Conservation (phyloP, 2,329 filamentous ascomycete genomes). For the Onygenales sp. region DNA sequence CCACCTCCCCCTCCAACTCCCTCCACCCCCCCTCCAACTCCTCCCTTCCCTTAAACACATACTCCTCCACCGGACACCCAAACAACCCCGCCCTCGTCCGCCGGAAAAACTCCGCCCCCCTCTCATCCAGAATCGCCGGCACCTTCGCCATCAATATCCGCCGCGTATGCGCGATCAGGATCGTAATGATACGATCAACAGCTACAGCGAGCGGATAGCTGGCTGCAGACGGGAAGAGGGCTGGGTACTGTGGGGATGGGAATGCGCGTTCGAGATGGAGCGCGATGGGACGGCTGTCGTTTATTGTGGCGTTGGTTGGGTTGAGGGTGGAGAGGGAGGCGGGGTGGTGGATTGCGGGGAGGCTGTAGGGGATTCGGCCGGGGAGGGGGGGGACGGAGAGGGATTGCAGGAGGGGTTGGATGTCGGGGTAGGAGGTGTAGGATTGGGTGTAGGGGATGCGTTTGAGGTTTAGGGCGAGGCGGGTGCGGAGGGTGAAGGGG, state of each 20-base stretch:
- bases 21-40: conserved; percentile 7
- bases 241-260: conserved; percentile 22
- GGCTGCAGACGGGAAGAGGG: conserved; percentile 23
- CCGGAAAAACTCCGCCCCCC: conserved; percentile 27
- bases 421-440: conserved; percentile 33
- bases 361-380: conserved; percentile 21
- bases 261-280: conserved; percentile 30
- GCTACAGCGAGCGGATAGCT: conserved; percentile 21
- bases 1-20: conserved; percentile 19
- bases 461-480: conserved; percentile 35
- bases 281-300: conserved; percentile 28
- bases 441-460: conserved; percentile 29
- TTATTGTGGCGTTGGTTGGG: conserved; percentile 4
- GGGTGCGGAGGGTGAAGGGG: conserved; percentile 30
- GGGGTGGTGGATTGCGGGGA: conserved; percentile 31
- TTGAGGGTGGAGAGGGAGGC: conserved; percentile 13
- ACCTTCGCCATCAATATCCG: conserved; percentile 27
- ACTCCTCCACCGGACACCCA: conserved; percentile 23
- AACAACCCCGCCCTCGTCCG: conserved; percentile 25
- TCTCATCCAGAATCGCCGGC: conserved; percentile 23
- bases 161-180: conserved; percentile 11
- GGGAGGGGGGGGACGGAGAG: conserved; percentile 6
- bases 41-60: conserved; percentile 15
- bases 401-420: conserved; percentile 26
- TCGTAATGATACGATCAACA: conserved; percentile 13